Conservation (phyloP, 345 rosid genomes). For the Salix arbutifolia region DNA sequence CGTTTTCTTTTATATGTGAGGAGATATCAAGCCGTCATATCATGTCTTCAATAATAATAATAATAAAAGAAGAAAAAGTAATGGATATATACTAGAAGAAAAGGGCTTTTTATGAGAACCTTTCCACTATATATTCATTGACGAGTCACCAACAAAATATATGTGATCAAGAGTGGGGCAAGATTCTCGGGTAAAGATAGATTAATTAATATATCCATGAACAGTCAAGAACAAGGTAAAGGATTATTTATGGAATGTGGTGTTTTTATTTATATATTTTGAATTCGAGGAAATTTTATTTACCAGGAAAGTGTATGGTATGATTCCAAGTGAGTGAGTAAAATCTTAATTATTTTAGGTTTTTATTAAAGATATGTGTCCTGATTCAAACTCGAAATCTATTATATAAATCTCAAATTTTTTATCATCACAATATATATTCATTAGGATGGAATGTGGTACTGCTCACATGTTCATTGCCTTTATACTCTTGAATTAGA, state of each 20-base stretch:
- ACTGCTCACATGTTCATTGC: neutral
- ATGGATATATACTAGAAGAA: neutral
- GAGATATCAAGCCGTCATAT: neutral
- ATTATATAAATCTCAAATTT: no score
- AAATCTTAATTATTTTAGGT: no score
- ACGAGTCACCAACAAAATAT: neutral
- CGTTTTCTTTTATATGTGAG: neutral
- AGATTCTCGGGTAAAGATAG: neutral
- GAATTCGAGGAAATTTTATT: no score
- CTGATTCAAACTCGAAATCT: rapidly evolving
- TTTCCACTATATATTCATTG: neutral
- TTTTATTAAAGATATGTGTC: no score
- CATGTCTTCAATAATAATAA: neutral
- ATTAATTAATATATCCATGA: neutral
- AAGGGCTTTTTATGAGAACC: neutral
- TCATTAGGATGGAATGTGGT: neutral
- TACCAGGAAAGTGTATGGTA: no score
- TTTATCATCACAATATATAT: no score
- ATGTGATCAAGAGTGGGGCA: neutral
- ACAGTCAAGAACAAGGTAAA: neutral
- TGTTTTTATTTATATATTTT: neutral
- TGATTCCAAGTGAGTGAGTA: no score
- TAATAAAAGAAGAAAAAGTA: neutral
- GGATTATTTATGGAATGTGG: neutral
- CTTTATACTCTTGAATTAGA: neutral